Evolutionary conservation across 805 yeast species (phyloP).

Genomic region (Yamadazyma kitorensis): DNA sequence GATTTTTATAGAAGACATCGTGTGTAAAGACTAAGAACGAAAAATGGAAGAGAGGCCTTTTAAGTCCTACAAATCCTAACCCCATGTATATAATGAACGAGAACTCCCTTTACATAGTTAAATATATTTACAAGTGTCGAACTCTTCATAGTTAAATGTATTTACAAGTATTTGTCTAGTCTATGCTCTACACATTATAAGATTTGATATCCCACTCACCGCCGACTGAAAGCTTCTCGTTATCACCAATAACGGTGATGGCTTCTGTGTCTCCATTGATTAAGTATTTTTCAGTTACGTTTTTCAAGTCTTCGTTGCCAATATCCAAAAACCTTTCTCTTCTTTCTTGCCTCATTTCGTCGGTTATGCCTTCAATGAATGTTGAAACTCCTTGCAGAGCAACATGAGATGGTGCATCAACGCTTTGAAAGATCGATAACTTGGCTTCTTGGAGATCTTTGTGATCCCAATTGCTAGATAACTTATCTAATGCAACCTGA

Average conservation of each 20-base stretch:
- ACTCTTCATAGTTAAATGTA: no score
- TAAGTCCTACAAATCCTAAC: no score
- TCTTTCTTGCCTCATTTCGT: constrained; percentile 75
- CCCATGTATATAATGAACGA: no score
- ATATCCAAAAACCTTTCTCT: constrained; percentile 74
- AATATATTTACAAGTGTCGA: no score
- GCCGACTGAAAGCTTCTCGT: constrained; percentile 19
- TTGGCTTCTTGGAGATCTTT: constrained; percentile 85
- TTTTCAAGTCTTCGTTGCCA: constrained; percentile 54
- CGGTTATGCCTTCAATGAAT: constrained; percentile 69
- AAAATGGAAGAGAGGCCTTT: no score
- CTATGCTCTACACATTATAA: no score
- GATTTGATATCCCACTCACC: constrained; percentile 19
- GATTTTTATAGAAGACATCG: constrained; percentile 32
- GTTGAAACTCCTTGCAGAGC: constrained; percentile 69
- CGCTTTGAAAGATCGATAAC: constrained; percentile 81
- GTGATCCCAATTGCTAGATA: constrained; percentile 50
- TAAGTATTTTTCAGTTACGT: constrained; percentile 68
- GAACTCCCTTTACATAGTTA: no score
- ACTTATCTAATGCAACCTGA: constrained; percentile 35
- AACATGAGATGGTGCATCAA: constrained; percentile 87
- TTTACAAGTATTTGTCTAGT: neutral
- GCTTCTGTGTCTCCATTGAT: constrained; percentile 19
- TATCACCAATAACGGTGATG: constrained; percentile 49
- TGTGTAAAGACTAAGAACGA: no score